Evolutionary conservation across 306 rosid species (phyloP).

Genomic region (cucumber (Cucumis sativus)): Cucumber_9930_V3 NC_026661.2:22437001-22437500

Average conservation of each 20-base stretch:
- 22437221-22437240: slow-evolving; percentile 69
- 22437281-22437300: slow-evolving; percentile 52
- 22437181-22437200: slow-evolving; percentile 63
- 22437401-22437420: slow-evolving; percentile 60
- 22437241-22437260: slow-evolving; percentile 64
- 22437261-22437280: slow-evolving; percentile 62
- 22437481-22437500: not conserved
- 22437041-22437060: not conserved
- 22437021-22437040: not conserved
- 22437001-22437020: not conserved
- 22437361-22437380: not conserved
- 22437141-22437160: slow-evolving; percentile 57
- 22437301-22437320: slow-evolving; percentile 4
- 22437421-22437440: slow-evolving; percentile 68
- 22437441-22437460: slow-evolving; percentile 35
- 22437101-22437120: slow-evolving; percentile 16
- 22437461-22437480: not conserved
- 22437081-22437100: slow-evolving; percentile 10
- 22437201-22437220: slow-evolving; percentile 51
- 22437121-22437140: slow-evolving; percentile 45
- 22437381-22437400: slow-evolving; percentile 71
- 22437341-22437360: not conserved
- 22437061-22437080: not conserved
- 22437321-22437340: not conserved
- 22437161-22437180: slow-evolving; percentile 43